Percentiles rank a stretch among this genome's conserved stretches.
phyloP scores from a whole-genome alignment of 1,284 basidiomycete genomes.

The Termitomyces sp. region DNA sequence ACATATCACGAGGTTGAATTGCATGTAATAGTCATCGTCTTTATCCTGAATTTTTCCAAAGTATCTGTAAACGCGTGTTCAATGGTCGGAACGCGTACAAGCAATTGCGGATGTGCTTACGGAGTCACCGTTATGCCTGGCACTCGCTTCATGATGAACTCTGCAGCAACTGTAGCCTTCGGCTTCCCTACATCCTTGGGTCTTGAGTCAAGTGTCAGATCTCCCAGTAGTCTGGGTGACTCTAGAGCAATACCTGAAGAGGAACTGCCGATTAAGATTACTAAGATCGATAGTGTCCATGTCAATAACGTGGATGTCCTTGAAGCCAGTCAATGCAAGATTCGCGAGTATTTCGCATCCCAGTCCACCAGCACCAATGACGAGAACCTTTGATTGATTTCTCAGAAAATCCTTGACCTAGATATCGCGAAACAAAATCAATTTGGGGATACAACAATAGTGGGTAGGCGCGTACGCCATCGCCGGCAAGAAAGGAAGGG shows the following conservation, averaged over 20 bases:
- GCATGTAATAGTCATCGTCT: slow-evolving; percentile 91
- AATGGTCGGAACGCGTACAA: neutral
- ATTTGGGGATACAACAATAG: neutral
- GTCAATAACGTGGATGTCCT: slow-evolving; percentile 98
- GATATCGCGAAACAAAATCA: slow-evolving; percentile 3
- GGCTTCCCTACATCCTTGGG: slow-evolving; percentile 90
- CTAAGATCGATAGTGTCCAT: slow-evolving; percentile 99
- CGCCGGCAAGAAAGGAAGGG: slow-evolving; percentile 67
- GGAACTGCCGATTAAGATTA: slow-evolving; percentile 97
- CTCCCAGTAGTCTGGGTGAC: neutral
- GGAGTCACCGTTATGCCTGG: slow-evolving; percentile 93
- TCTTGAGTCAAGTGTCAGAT: slow-evolving; percentile 34
- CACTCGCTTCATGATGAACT: slow-evolving; percentile 93
- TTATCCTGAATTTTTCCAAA: slow-evolving; percentile 99
- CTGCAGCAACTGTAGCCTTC: slow-evolving; percentile 92
- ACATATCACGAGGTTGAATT: slow-evolving; percentile 96
- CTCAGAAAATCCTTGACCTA: slow-evolving; percentile 84
- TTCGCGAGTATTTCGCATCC: slow-evolving; percentile 96
- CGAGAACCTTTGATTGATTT: slow-evolving; percentile 85
- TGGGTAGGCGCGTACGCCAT: slow-evolving; percentile 45
- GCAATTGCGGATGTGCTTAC: slow-evolving; percentile 40
- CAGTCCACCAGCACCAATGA: slow-evolving; percentile 94
- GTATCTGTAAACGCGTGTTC: slow-evolving; percentile 49
- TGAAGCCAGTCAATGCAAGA: slow-evolving; percentile 91
- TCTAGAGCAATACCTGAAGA: slow-evolving; percentile 70